phyloP scores from a whole-genome alignment of 768 basidiomycete genomes.

The Podaxis sp. region DNA sequence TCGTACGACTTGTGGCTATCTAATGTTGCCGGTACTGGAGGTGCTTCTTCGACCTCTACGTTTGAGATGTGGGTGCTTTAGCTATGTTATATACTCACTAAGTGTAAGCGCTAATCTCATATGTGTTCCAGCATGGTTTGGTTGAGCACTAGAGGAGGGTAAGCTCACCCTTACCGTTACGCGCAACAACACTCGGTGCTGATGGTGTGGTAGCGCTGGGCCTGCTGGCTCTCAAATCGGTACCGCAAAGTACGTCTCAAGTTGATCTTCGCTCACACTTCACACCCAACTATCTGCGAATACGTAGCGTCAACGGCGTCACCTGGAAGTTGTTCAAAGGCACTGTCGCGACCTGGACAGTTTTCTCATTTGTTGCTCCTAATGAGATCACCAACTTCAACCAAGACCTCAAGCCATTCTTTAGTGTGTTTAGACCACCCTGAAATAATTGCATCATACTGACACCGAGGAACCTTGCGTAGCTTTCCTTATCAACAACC shows the following conservation, averaged over 20 bases:
- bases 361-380: conserved; percentile 36
- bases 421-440: conserved; percentile 22
- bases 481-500: conserved; percentile 30
- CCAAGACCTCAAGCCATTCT: conserved; percentile 33
- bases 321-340: conserved; percentile 34
- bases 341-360: conserved; percentile 31
- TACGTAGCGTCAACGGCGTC: conserved; percentile 21
- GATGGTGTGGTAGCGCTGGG: conserved; percentile 21
- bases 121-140: conserved; percentile 30
- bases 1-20: conserved; percentile 38
- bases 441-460: neutral
- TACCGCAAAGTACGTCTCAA: conserved; percentile 26
- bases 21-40: conserved; percentile 22
- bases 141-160: conserved; percentile 35
- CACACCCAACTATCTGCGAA: neutral
- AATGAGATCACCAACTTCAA: conserved; percentile 34
- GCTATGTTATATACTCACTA: neutral
- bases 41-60: conserved; percentile 30
- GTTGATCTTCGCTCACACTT: neutral
- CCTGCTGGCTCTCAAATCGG: conserved; percentile 34
- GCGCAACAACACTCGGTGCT: neutral
- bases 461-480: neutral
- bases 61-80: conserved; percentile 28
- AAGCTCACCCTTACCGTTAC: neutral
- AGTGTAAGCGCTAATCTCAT: neutral